These are phyloP conservation scores for Euclidium syriacum DNA, from an alignment of 345 rosid genomes.

Conservation along the genomic window DNA sequence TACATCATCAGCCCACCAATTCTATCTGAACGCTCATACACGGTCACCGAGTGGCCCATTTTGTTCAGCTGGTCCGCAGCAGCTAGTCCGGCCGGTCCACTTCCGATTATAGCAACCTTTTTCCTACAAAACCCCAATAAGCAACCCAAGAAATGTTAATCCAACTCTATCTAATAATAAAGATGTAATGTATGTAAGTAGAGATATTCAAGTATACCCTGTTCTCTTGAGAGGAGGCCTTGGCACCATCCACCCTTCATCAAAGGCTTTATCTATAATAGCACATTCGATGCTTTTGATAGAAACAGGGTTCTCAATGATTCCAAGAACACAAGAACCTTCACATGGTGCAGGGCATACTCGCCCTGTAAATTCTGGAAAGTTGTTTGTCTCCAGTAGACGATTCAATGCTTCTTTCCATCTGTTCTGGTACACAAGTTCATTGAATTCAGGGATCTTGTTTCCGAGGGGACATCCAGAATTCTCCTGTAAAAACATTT, in stretches of 20 bases:
- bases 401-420: slow-evolving; percentile 98
- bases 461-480: slow-evolving; percentile 99
- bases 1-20: slow-evolving; percentile 99
- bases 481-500: slow-evolving; percentile 56
- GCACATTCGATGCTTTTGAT: slow-evolving; percentile 90
- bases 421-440: slow-evolving; percentile 94
- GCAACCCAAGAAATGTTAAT: not conserved
- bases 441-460: slow-evolving; percentile 98
- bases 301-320: slow-evolving; percentile 97
- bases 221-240: slow-evolving; percentile 83
- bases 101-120: slow-evolving; percentile 78
- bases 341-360: slow-evolving; percentile 99
- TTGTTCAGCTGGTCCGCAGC: slow-evolving; percentile 97
- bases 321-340: slow-evolving; percentile 99
- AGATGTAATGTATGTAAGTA: not conserved
- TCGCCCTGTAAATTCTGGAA: slow-evolving; percentile 98
- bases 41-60: slow-evolving; percentile 92
- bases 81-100: slow-evolving; percentile 98
- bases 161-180: not conserved
- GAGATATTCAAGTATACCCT: slow-evolving; percentile 70
- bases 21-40: slow-evolving; percentile 95
- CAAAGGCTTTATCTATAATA: slow-evolving; percentile 91
- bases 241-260: slow-evolving; percentile 98
- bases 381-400: slow-evolving; percentile 94
- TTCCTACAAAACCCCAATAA: slow-evolving; percentile 48